Base-by-base conservation (phyloP, 1,284 basidiomycete genomes). In the Puccinia horiana region DNA sequence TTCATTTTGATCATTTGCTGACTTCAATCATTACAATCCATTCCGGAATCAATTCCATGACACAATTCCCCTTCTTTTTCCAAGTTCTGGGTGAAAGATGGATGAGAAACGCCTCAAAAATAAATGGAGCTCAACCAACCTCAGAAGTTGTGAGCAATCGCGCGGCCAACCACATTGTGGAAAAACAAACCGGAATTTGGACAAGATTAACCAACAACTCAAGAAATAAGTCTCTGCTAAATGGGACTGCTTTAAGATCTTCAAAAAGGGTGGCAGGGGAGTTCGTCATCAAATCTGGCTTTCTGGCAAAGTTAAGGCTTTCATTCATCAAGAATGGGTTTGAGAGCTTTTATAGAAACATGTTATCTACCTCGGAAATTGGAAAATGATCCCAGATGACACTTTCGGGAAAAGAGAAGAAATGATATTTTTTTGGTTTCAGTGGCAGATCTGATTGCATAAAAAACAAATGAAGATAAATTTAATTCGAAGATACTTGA, bases 191-290 rank as follows among this genome's bases (percentile, higher is more conserved):
- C 32, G 12, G 23, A n/a, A 42, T 20, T 42, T 65, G 37, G 37
- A 65, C 37, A 18, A 65, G 63, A 32, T 65, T 65, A 42, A 42
- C 63, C 11, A 42, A 40, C 37, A 18, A 40, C 32, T 65, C 40
- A 18, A 65, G 40, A 23, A 5, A 65, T 6, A 65, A 65, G 2
- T 65, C 40, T 32, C 23, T 65, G 6, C 23, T 40, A 32, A 65
- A 32, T n/a, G 32, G 35, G 9, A 14, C 18, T n/a, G 63, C 63
- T 42, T n/a, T 37, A 42, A 35, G 14, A 65, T 42, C 35, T 65
- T 65, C 63, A 42, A 65, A 16, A 65, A 23, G 40, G 63, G 40
- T 65, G 32, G 63, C 63, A 9, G 63, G 32, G 63, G 63, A 65
- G 37, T 1, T 65, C 1, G 11, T 65, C 12, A 40, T 65, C 40